Base-by-base conservation (phyloP, 2,329 filamentous ascomycete genomes). In the Cryphonectria nitschkei region DNA sequence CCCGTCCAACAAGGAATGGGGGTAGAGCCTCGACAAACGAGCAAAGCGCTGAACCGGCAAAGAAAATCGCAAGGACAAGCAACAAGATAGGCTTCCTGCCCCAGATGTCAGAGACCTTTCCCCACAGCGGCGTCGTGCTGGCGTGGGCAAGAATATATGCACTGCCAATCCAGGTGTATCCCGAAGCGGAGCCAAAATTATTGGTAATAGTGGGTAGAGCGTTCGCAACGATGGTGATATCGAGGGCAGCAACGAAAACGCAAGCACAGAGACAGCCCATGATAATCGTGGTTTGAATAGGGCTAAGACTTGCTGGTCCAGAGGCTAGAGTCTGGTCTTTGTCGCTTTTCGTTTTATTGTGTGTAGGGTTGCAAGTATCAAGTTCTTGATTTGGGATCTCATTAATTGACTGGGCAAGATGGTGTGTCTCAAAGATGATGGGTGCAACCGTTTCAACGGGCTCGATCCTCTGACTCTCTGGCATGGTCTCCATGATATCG, bases 101-200 rank as follows among this genome's bases (percentile, higher is more conserved):
- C 79, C 86, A 89, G 68, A 89, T 86, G 34, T 89, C 87, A 58
- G 85, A 85, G 63, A 89, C 76, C 75, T 88, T 87, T 69, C 90
- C 91, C 92, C 92, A 95, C 65, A 91, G 88, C 0, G 92, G 91
- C 0, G 88, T 88, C 0, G 87, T 86, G 78, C 84, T 87, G 1
- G 91, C 89, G 77, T 89, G 91, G 69, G 89, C 91, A 14, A 95
- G 87, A 8, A 94, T 83, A 76, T 92, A 95, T 2, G 92, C 89
- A 52, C 87, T 89, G 19, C 92, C 92, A 73, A 95, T 90, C 93
- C 92, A 95, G 67, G 90, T 87, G 80, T 94, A 95, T 34, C 92
- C 92, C 22, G 87, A 83, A 3, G 88, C 88, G 7, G 91, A 92
- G 61, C 89, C 77, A 72, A 95, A 87, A 72, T 92, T 84, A 46